These are phyloP conservation scores for Spathaspora hagerdaliae DNA, from an alignment of 805 yeast genomes.

Conservation along the genomic window DNA sequence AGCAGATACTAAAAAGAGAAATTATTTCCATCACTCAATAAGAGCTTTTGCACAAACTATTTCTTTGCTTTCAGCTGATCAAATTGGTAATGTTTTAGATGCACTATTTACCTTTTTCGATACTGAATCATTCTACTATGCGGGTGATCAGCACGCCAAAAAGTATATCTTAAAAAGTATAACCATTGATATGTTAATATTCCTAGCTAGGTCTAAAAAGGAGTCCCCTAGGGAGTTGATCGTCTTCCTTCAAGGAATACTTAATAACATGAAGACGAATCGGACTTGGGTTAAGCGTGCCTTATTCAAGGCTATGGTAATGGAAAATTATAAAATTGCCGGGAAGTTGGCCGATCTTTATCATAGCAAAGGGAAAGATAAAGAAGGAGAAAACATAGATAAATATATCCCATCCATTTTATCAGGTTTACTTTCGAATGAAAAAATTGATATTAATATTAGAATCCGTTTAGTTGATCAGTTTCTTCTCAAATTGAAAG, in stretches of 20 bases:
- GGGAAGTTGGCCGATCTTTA: constrained; percentile 19
- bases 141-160: background rate
- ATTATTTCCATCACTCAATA: constrained; percentile 19
- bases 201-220: constrained; percentile 6
- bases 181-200: constrained; percentile 4
- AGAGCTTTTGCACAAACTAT: constrained; percentile 27
- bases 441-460: constrained; percentile 11
- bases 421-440: constrained; percentile 24
- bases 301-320: constrained; percentile 23
- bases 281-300: background rate
- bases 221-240: constrained; percentile 3
- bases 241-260: background rate
- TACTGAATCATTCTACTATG: background rate
- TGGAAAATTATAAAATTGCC: constrained; percentile 22
- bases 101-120: background rate
- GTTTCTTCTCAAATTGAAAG: constrained; percentile 6
- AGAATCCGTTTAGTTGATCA: constrained; percentile 11
- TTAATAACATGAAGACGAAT: background rate
- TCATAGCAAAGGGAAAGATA: no score
- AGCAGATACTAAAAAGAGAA: constrained; percentile 1
- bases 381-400: constrained; percentile 15
- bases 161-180: constrained; percentile 1
- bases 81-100: constrained; percentile 12
- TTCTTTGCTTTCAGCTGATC: constrained; percentile 16
- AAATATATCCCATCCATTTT: constrained; percentile 16